Evolutionary conservation across 345 rosid genomes (phyloP).

Genomic region (Aethionema arabicum): DNA sequence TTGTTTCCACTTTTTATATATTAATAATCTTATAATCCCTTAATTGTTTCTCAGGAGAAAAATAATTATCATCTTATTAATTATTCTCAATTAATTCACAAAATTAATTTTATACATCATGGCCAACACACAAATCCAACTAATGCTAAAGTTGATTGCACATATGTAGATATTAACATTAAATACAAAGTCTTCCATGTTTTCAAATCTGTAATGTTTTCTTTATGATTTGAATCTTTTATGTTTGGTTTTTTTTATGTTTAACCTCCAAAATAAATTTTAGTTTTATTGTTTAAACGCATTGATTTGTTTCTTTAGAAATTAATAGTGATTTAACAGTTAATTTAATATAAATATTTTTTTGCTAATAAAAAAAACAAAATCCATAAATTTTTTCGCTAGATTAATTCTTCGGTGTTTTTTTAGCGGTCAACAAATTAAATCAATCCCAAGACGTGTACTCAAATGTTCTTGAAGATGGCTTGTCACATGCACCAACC

Average conservation of each 20-base stretch:
- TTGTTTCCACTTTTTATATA: conserved; percentile 6
- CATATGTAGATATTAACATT: conserved; percentile 10
- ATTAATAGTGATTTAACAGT: too few species aligned
- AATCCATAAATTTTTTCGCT: too few species aligned
- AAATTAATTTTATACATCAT: conserved; percentile 28
- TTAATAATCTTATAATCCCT: too few species aligned
- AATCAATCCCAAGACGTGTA: not conserved
- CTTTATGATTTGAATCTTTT: too few species aligned
- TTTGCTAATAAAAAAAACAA: too few species aligned
- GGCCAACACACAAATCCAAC: conserved; percentile 43
- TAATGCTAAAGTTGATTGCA: conserved; percentile 21
- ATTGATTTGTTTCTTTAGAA: too few species aligned
- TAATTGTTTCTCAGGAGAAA: not conserved
- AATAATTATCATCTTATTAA: conserved; percentile 1
- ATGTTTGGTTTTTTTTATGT: too few species aligned
- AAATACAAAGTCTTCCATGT: conserved; percentile 10
- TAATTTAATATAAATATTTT: too few species aligned
- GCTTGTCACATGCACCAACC: conserved; percentile 29
- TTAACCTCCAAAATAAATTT: too few species aligned
- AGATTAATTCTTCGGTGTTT: not conserved
- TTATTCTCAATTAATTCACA: conserved; percentile 11
- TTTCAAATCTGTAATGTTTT: too few species aligned
- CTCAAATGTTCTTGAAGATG: conserved; percentile 21
- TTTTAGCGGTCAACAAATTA: conserved; percentile 19
- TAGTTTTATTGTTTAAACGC: too few species aligned